Conservation (phyloP, 192 early-diverging fungal genomes). For the Entophlyctis luteolus region DNA sequence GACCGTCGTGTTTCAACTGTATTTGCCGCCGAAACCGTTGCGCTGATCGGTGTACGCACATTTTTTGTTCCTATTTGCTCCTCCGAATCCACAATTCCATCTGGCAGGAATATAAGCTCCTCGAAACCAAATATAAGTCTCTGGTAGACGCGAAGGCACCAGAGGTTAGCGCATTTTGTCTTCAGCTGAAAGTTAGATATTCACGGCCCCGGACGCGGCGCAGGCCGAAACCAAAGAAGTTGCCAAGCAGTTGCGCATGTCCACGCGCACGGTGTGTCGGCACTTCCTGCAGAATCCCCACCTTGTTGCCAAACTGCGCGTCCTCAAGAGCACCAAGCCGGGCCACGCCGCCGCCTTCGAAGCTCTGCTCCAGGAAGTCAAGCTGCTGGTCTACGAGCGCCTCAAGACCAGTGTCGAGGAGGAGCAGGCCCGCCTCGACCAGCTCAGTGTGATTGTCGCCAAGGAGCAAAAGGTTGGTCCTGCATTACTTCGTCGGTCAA, state of each 20-base stretch:
- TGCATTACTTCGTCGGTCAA: background rate
- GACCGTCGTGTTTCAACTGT: conserved; percentile 43
- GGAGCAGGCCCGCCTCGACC: conserved; percentile 50
- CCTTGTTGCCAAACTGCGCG: conserved; percentile 42
- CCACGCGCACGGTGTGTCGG: conserved; percentile 38
- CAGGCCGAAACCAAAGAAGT: conserved; percentile 43
- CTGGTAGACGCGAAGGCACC: conserved; percentile 24
- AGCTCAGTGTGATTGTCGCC: conserved; percentile 48
- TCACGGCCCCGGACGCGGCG: too few species aligned
- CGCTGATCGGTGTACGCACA: conserved; percentile 33
- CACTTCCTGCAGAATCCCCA: conserved; percentile 47
- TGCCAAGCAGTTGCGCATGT: conserved; percentile 27
- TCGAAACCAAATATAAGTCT: conserved; percentile 43
- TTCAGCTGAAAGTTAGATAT: background rate
- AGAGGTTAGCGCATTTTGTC: conserved; percentile 2
- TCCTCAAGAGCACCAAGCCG: conserved; percentile 40
- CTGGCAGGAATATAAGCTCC: conserved; percentile 36
- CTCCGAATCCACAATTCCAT: background rate
- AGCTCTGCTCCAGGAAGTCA: conserved; percentile 47
- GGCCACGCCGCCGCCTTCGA: conserved; percentile 41
- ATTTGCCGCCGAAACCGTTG: conserved; percentile 37
- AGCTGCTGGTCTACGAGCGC: conserved; percentile 49
- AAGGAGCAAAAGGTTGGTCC: conserved; percentile 52
- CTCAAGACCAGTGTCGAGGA: conserved; percentile 52
- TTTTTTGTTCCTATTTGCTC: conserved; percentile 7